Percentiles rank a stretch among this genome's conserved stretches.
Evolutionary conservation across 1,284 basidiomycete species (phyloP).

Genomic region (Leccinum pachyderme): DNA sequence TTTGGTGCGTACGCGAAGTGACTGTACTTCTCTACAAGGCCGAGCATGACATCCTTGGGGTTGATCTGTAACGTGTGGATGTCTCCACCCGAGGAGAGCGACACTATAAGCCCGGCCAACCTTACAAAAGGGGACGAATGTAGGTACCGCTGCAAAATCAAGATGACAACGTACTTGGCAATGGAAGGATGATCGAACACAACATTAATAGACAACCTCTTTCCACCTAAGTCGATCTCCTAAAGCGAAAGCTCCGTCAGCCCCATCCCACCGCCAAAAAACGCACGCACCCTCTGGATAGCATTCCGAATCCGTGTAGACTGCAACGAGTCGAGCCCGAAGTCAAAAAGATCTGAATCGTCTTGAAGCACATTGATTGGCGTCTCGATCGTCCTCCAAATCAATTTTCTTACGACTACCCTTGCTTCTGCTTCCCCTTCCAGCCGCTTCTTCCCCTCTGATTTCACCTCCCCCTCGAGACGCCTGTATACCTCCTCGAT

Average conservation of each 20-base stretch:
- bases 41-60: conserved; percentile 20
- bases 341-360: conserved; percentile 27
- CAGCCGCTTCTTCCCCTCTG: conserved; percentile 32
- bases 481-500: conserved; percentile 48
- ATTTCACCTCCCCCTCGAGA: conserved; percentile 42
- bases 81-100: conserved; percentile 15
- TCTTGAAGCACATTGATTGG: conserved; percentile 27
- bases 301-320: neutral
- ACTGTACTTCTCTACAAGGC: conserved; percentile 28
- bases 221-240: conserved; percentile 27
- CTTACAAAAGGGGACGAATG: conserved; percentile 6
- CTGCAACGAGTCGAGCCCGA: neutral
- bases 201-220: conserved; percentile 19
- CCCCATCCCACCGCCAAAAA: neutral
- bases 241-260: conserved; percentile 8
- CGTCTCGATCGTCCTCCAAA: conserved; percentile 16
- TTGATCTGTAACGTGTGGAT: conserved; percentile 1
- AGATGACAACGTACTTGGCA: conserved; percentile 16
- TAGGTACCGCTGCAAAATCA: neutral
- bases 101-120: conserved; percentile 20
- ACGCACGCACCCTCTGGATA: conserved; percentile 38
- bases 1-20: conserved; percentile 9
- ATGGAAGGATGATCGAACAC: conserved; percentile 32
- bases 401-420: conserved; percentile 6
- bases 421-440: conserved; percentile 14